Base-by-base conservation (phyloP, 495 filamentous ascomycete species). In the Oleoguttula mirabilis region DNA sequence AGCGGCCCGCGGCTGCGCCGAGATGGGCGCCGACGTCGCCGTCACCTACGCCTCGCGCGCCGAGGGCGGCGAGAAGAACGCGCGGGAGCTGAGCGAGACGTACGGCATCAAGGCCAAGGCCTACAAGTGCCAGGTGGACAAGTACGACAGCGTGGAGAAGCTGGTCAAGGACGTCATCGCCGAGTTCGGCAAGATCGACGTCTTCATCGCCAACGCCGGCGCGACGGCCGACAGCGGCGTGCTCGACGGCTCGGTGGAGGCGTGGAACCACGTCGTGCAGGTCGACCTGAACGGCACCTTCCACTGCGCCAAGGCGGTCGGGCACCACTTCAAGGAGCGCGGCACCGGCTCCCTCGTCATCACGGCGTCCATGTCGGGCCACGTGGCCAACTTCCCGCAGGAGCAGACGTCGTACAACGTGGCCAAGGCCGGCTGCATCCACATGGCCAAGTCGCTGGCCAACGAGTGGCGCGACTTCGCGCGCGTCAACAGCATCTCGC, bases 321-420 rank as follows among this genome's bases (percentile, higher is more conserved):
- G 77, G 12, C 58, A 66, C 8, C 72, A 77, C 55, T 80, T 80
- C 64, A 73, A 76, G 60, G 55, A 77, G 60, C 69, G 68, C 23
- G 69, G 71, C 22, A 71, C 62, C 15, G 77, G 77, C 15, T 68
- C 62, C 48, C 69, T 80, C 54, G 68, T 82, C 60, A 73, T 78
- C 45, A 82, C 77, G 11, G 65, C 77, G 3, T 69, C 64, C 39
- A 81, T 82, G 77, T 76, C 70, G 19, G 81, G 80, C 11, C 79
- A 81, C 61, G 77, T 84, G 43, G 81, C 73, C 62, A 86, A 86
- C 60, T 82, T 68, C 63, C 80, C 81, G 1, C 80, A 84, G 58
- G 77, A 84, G 58, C 81, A 86, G 61, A 82, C 79, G 10, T 73
- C 69, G n/a, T 86, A 86, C 68, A 86, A 86, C 55, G 77, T 79